These are phyloP conservation scores for Crithidia fasciculata DNA, from an alignment of 208 protist genomes.

Conservation along the genomic window DNA sequence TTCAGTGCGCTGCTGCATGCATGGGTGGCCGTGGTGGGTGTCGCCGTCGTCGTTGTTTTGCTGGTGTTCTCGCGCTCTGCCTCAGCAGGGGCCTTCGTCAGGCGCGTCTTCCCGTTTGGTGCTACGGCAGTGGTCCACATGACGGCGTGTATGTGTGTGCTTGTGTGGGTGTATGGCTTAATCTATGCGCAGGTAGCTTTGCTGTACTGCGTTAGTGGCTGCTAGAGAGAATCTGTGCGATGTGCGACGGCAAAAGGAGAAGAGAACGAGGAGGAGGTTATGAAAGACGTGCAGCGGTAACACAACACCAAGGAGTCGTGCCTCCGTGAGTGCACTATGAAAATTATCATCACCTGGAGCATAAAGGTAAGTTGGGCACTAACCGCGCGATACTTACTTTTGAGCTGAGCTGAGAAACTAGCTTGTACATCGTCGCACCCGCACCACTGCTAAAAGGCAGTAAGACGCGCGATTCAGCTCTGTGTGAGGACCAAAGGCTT, in stretches of 20 bases:
- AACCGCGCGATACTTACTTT: too few species aligned
- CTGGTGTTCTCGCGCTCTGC: too few species aligned
- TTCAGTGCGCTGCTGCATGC: not conserved
- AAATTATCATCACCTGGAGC: not conserved
- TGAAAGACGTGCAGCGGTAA: too few species aligned
- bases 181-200: too few species aligned
- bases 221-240: not conserved
- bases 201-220: not conserved
- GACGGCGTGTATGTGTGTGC: not conserved
- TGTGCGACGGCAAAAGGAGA: not conserved
- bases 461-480: too few species aligned
- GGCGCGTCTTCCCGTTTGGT: not conserved
- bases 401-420: too few species aligned
- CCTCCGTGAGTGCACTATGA: not conserved
- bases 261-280: not conserved
- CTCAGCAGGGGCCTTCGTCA: not conserved
- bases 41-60: not conserved
- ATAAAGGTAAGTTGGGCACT: not conserved
- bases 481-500: too few species aligned
- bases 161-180: not conserved
- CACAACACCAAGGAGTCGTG: too few species aligned
- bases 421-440: too few species aligned
- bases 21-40: not conserved
- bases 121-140: slow-evolving; percentile 5
- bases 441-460: too few species aligned